Evolutionary conservation across 1,139 yeast genomes (phyloP).

Genomic region (Protomyces lactucae-debilis): DNA sequence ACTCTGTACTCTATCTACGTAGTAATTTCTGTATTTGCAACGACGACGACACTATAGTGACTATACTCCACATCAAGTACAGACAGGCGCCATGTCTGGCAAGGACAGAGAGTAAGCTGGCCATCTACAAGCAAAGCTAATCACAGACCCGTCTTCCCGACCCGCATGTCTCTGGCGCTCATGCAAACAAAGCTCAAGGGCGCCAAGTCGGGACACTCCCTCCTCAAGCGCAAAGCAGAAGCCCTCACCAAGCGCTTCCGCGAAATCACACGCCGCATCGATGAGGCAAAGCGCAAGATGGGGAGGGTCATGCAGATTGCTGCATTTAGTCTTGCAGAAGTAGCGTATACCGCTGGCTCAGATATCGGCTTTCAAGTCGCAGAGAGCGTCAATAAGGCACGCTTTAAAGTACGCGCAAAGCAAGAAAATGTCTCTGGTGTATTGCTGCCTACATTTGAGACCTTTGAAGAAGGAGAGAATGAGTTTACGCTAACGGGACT

Average conservation of each 20-base stretch:
- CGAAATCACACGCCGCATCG: constrained; percentile 89
- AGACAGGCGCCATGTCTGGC: constrained; percentile 9
- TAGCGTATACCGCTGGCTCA: constrained; percentile 93
- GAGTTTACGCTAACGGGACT: constrained; percentile 95
- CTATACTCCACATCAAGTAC: neutral
- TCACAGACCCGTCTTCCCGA: constrained; percentile 21
- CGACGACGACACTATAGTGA: too few species aligned
- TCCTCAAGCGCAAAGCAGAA: constrained; percentile 90
- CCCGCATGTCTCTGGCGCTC: constrained; percentile 50
- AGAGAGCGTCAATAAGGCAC: constrained; percentile 79
- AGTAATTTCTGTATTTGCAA: neutral
- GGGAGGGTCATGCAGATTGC: constrained; percentile 98
- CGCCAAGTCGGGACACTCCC: constrained; percentile 92
- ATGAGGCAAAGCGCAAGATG: constrained; percentile 95
- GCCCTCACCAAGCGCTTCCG: constrained; percentile 94
- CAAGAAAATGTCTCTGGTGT: constrained; percentile 98
- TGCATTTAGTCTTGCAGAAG: constrained; percentile 94
- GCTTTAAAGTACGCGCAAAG: constrained; percentile 84
- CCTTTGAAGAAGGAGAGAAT: constrained; percentile 63
- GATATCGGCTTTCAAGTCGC: constrained; percentile 92
- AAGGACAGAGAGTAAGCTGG: constrained; percentile 15
- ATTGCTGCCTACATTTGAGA: constrained; percentile 81
- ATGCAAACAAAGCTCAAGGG: constrained; percentile 97
- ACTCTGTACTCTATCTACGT: neutral
- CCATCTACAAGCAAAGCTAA: neutral